Percentiles rank a stretch among this genome's conserved stretches.
phyloP scores from a whole-genome alignment of 306 rosid genomes.

The Pachyrhizus erosus region DNA sequence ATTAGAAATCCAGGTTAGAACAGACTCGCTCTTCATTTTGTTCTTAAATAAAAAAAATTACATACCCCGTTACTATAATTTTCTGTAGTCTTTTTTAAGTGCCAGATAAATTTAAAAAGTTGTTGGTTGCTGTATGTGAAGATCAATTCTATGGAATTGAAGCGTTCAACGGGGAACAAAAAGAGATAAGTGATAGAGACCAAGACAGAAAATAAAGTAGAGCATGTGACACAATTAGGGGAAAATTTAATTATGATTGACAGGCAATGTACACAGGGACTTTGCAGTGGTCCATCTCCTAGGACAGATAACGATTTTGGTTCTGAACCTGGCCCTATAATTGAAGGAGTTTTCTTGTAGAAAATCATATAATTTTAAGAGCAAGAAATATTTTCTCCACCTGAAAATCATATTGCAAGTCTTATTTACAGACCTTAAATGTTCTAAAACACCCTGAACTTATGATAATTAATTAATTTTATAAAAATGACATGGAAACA shows the following conservation, averaged over 20 bases:
- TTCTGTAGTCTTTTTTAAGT: not conserved
- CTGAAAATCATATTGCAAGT: not conserved
- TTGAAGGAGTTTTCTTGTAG: not conserved
- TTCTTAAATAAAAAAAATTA: not conserved
- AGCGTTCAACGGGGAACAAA: not conserved
- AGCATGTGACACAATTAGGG: not conserved
- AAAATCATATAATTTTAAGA: not conserved
- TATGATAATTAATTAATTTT: not conserved
- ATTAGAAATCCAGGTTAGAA: slow-evolving; percentile 2
- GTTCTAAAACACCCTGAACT: not conserved
- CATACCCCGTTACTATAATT: not conserved
- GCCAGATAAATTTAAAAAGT: not conserved
- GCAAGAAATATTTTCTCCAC: not conserved
- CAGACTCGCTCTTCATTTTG: not conserved
- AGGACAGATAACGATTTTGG: not conserved
- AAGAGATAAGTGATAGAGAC: not conserved
- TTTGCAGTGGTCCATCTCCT: not conserved
- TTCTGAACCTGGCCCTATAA: not conserved
- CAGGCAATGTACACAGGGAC: not conserved
- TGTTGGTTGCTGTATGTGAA: not conserved
- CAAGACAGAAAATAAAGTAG: not conserved
- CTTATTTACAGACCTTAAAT: not conserved
- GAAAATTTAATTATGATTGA: not conserved
- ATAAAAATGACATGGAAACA: not conserved
- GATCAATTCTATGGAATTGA: not conserved